Evolutionary conservation across 1,139 yeast genomes (phyloP), one percentile per base, ranked within the genome.

Genomic region (Lizanozyma gosingica): DNA sequence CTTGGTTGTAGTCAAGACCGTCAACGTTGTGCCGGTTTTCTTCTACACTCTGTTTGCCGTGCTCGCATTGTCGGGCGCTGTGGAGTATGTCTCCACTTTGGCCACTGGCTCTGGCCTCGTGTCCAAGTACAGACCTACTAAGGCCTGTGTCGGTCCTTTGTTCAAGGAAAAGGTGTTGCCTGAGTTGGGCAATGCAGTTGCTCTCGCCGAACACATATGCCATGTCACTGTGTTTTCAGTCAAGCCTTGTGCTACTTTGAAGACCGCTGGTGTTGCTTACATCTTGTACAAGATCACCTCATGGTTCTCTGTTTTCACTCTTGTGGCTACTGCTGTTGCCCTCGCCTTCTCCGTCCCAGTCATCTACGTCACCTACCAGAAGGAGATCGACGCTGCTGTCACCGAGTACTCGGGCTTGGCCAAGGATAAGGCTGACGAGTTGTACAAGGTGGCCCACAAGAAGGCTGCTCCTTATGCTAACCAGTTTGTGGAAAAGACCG

Each of bases 341-440:
- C 60, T 71, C 33, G 73, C 84, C 16, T 92, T 92, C 73, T 66
- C 94, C 38, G 65, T 77, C 39, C 97, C 98, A 45, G 77, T 76
- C 32, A 55, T 84, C 48, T 92, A 90, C 70, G 65, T 74, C 50
- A 73, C 72, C 51, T 80, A 85, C 75, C 81, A 87, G 72, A 72
- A 72, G 55, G 83, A 84, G 67, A 83, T 92, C 59, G 95, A 90
- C 63, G 80, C 81, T 40, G 76, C 78, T 41, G 73, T 83, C 43
- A 75, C 74, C 45, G 71, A 78, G 50, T 73, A 70, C 58, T 65
- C 80, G 48, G 67, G 73, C 49, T 54, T 76, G 40, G 80, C 80
- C 43, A 76, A 74, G 57, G 71, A 66, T 39, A 80, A 83, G 64
- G 59, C 77, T 43, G 52, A 67, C 37, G 82, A 80, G 57, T 64